Percentiles rank a stretch among this genome's conserved stretches.
phyloP scores from a whole-genome alignment of 441 rosid species.

The Bocquillonia castaneifolia region DNA sequence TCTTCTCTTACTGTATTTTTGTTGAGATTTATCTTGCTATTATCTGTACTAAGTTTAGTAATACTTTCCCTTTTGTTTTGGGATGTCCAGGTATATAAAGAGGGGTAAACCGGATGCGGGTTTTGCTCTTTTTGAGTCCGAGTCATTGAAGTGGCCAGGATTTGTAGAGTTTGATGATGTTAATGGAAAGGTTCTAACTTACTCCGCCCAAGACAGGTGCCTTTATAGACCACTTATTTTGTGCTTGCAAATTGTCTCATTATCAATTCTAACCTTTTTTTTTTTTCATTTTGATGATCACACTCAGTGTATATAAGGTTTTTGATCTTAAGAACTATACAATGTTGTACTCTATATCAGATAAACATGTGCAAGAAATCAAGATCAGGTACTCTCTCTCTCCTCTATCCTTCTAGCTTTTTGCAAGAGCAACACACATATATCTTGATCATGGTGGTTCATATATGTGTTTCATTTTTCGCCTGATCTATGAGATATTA shows the following conservation, averaged over 20 bases:
- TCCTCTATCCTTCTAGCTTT: neutral
- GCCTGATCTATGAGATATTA: neutral
- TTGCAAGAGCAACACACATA: neutral
- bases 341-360: constrained; percentile 63
- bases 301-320: constrained; percentile 61
- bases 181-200: constrained; percentile 73
- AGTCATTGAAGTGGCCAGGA: constrained; percentile 83
- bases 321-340: constrained; percentile 65
- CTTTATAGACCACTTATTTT: neutral
- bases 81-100: constrained; percentile 51
- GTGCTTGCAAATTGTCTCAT: constrained; percentile 13
- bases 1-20: neutral
- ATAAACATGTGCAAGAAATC: constrained; percentile 58
- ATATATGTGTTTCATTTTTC: neutral
- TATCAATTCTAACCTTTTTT: constrained; percentile 6
- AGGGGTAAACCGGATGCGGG: constrained; percentile 74
- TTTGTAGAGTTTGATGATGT: constrained; percentile 92
- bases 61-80: neutral
- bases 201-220: constrained; percentile 81
- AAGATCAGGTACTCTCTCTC: constrained; percentile 49
- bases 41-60: neutral
- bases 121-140: constrained; percentile 78
- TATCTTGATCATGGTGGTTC: neutral
- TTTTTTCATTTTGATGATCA: neutral
- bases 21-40: neutral